Percentiles rank a stretch among this genome's conserved stretches.
Conservation (phyloP, 2,329 filamentous ascomycete species). For the Scedosporium aurantiacum region DNA sequence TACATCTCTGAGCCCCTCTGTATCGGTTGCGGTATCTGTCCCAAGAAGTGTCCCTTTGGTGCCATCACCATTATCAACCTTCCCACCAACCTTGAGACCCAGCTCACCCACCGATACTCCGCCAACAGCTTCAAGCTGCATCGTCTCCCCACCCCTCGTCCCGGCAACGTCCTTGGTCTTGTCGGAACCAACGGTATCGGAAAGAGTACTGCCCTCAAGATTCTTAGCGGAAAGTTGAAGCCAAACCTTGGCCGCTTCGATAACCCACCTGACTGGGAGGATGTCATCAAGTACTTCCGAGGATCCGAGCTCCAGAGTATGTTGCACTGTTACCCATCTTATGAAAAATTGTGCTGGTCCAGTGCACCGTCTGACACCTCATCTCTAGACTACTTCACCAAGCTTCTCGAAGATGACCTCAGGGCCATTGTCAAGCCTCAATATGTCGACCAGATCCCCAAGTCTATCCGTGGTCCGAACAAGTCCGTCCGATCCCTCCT, state of each 20-base stretch:
- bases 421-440: conserved; percentile 98
- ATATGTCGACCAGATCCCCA: conserved; percentile 97
- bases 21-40: conserved; percentile 98
- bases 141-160: conserved; percentile 87
- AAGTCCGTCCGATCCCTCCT: conserved; percentile 74
- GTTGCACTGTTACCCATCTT: conserved; percentile 18
- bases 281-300: conserved; percentile 96
- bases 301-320: conserved; percentile 93
- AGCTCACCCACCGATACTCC: conserved; percentile 96
- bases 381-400: conserved; percentile 83
- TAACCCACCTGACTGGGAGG: conserved; percentile 97
- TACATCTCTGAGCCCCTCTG: conserved; percentile 96
- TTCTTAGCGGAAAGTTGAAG: conserved; percentile 96
- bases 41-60: conserved; percentile 97
- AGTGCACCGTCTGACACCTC: not conserved
- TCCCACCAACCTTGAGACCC: conserved; percentile 95
- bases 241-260: conserved; percentile 92
- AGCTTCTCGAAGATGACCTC: conserved; percentile 90
- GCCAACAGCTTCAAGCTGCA: conserved; percentile 99
- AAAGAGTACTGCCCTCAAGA: conserved; percentile 99
- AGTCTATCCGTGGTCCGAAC: conserved; percentile 71
- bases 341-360: not conserved
- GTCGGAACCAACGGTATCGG: conserved; percentile 99
- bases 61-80: conserved; percentile 99
- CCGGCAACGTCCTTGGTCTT: conserved; percentile 88